phyloP scores from a whole-genome alignment of 108 stramenopile genomes.

The Nitzschia palea region DNA sequence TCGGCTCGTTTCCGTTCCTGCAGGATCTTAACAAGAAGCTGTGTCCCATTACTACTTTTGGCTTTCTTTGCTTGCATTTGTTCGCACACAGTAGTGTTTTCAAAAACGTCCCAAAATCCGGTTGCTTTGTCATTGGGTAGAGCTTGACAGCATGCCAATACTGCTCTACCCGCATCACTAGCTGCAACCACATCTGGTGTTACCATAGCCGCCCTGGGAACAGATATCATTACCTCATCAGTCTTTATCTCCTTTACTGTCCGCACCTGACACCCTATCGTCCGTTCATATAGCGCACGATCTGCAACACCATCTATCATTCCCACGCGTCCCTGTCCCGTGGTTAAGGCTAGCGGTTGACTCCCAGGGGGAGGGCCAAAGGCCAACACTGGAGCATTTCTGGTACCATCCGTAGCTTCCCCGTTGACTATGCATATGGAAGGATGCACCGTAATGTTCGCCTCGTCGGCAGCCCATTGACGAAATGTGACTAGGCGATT shows the following conservation, averaged over 20 bases:
- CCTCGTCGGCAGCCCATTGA: slow-evolving; percentile 72
- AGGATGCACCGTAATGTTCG: slow-evolving; percentile 60
- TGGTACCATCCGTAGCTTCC: slow-evolving; percentile 88
- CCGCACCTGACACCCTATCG: slow-evolving; percentile 85
- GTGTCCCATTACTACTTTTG: slow-evolving; percentile 58
- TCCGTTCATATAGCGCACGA: slow-evolving; percentile 77
- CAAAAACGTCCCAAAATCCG: slow-evolving; percentile 80
- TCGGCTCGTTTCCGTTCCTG: slow-evolving; percentile 83
- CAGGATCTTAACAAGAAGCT: slow-evolving; percentile 83
- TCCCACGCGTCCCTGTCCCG: slow-evolving; percentile 54
- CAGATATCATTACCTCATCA: slow-evolving; percentile 71
- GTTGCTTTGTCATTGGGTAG: not conserved
- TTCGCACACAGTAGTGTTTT: slow-evolving; percentile 55
- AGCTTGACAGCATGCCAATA: slow-evolving; percentile 66
- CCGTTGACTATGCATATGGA: slow-evolving; percentile 83
- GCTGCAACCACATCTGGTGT: slow-evolving; percentile 81
- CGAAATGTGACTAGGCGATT: slow-evolving; percentile 68
- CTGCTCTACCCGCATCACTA: slow-evolving; percentile 84
- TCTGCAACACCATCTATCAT: slow-evolving; percentile 65
- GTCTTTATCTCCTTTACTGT: slow-evolving; percentile 73
- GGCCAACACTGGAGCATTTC: slow-evolving; percentile 76
- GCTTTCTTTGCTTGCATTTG: slow-evolving; percentile 50
- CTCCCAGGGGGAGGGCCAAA: slow-evolving; percentile 51
- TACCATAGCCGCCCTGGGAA: slow-evolving; percentile 73
- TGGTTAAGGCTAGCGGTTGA: slow-evolving; percentile 12